A percentile compares a stretch with the other conserved stretches of the same genome.
These are phyloP conservation scores for Claviceps africana DNA, from an alignment of 2,329 filamentous ascomycete genomes.

Conservation along the genomic window DNA sequence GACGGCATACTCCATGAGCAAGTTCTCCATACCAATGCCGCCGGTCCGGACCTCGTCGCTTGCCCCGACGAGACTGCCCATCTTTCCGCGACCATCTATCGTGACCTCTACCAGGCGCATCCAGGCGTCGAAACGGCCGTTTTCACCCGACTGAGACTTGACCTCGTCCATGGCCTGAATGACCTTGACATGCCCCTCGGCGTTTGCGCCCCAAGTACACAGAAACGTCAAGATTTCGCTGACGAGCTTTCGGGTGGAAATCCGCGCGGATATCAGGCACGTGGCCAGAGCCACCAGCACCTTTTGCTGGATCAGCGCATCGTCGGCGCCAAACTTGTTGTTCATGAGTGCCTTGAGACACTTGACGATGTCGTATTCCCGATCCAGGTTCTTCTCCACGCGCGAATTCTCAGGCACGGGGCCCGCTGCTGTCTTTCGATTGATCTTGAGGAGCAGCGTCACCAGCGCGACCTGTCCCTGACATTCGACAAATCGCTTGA, in stretches of 20 bases:
- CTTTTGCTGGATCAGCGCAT: slow-evolving; percentile 80
- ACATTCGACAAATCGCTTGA: slow-evolving; percentile 89
- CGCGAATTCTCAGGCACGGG: slow-evolving; percentile 46
- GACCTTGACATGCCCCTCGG: slow-evolving; percentile 82
- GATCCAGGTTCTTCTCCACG: slow-evolving; percentile 68
- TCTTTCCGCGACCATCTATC: slow-evolving; percentile 91
- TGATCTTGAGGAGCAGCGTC: slow-evolving; percentile 85
- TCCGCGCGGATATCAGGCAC: slow-evolving; percentile 73
- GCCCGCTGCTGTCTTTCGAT: slow-evolving; percentile 66
- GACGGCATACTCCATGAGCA: slow-evolving; percentile 97
- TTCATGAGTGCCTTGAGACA: slow-evolving; percentile 97
- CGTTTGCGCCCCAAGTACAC: slow-evolving; percentile 77
- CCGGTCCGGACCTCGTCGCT: slow-evolving; percentile 93
- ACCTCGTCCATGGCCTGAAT: slow-evolving; percentile 86
- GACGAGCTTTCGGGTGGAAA: slow-evolving; percentile 86
- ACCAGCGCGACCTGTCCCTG: slow-evolving; percentile 94
- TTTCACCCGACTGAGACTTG: slow-evolving; percentile 77
- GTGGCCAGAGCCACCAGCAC: slow-evolving; percentile 78
- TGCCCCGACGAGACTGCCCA: slow-evolving; percentile 93
- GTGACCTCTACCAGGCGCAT: slow-evolving; percentile 98
- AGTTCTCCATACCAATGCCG: slow-evolving; percentile 95
- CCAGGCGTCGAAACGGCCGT: slow-evolving; percentile 94
- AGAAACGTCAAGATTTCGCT: slow-evolving; percentile 94
- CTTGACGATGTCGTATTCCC: slow-evolving; percentile 95
- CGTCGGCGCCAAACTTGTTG: slow-evolving; percentile 97